phyloP scores from a whole-genome alignment of 2,329 filamentous ascomycete genomes.

The Exserohilum rostratum region DNA sequence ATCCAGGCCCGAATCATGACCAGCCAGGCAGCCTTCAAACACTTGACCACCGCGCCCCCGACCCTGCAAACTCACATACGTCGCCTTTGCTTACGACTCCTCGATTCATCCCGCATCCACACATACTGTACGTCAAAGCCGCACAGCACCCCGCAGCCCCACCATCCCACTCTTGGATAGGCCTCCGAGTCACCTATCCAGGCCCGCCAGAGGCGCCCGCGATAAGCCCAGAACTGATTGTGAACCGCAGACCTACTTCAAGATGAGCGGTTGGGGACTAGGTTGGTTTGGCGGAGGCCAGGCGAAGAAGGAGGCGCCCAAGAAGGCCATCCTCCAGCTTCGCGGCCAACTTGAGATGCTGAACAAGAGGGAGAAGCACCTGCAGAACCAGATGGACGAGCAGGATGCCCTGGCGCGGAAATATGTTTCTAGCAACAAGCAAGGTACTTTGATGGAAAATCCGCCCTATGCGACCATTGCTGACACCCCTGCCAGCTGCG shows the following conservation, averaged over 20 bases:
- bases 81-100: neutral
- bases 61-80: conserved; percentile 8
- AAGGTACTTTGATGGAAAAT: conserved; percentile 67
- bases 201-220: conserved; percentile 2
- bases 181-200: conserved; percentile 4
- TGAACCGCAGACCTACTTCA: conserved; percentile 7
- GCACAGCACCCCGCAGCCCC: conserved; percentile 23
- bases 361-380: conserved; percentile 91
- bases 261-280: conserved; percentile 56
- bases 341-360: conserved; percentile 94
- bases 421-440: conserved; percentile 88
- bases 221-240: conserved; percentile 4
- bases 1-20: conserved; percentile 26
- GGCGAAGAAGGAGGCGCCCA: conserved; percentile 90
- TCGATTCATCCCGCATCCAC: neutral
- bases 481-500: conserved; percentile 66
- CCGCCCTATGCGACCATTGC: neutral
- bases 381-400: conserved; percentile 91
- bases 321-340: conserved; percentile 91
- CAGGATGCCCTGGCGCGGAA: conserved; percentile 89
- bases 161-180: conserved; percentile 22
- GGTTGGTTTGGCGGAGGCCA: conserved; percentile 88
- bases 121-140: conserved; percentile 19
- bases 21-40: conserved; percentile 22
- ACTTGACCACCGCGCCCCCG: conserved; percentile 17